phyloP scores from a whole-genome alignment of 345 rosid genomes.

The Aegle marmelos region DNA sequence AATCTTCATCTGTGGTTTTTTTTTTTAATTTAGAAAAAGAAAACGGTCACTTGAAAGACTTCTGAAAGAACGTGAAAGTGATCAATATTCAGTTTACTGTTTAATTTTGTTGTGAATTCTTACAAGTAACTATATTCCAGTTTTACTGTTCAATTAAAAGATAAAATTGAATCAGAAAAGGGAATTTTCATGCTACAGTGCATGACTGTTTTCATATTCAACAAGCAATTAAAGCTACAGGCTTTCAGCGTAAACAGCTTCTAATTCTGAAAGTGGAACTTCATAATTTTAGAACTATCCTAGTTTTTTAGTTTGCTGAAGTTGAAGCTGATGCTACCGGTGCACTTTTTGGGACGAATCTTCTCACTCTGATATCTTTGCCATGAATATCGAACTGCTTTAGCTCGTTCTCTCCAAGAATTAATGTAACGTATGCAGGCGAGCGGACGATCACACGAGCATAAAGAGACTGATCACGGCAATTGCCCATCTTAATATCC shows the following conservation, averaged over 20 bases:
- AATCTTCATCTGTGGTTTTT: not conserved
- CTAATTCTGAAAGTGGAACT: not conserved
- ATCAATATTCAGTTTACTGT: not conserved
- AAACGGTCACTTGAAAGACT: no score
- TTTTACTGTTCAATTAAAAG: not conserved
- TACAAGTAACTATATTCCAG: not conserved
- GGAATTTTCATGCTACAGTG: no score
- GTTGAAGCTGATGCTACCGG: not conserved
- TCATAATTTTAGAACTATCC: not conserved
- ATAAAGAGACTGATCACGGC: constrained; percentile 5
- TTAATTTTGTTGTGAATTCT: not conserved
- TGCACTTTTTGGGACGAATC: not conserved
- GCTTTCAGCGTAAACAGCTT: not conserved
- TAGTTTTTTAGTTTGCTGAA: not conserved
- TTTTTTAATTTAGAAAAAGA: not conserved
- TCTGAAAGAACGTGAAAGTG: not conserved
- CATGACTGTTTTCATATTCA: not conserved
- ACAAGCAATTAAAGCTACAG: not conserved
- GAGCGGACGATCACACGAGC: constrained; percentile 17
- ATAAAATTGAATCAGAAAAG: not conserved
- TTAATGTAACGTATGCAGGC: not conserved
- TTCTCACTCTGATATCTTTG: constrained; percentile 18
- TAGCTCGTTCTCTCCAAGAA: constrained; percentile 9
- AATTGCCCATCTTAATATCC: constrained; percentile 5
- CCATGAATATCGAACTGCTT: constrained; percentile 16